Base-by-base conservation (phyloP, 2,329 filamentous ascomycete genomes). In the Fusarium multiceps region DNA sequence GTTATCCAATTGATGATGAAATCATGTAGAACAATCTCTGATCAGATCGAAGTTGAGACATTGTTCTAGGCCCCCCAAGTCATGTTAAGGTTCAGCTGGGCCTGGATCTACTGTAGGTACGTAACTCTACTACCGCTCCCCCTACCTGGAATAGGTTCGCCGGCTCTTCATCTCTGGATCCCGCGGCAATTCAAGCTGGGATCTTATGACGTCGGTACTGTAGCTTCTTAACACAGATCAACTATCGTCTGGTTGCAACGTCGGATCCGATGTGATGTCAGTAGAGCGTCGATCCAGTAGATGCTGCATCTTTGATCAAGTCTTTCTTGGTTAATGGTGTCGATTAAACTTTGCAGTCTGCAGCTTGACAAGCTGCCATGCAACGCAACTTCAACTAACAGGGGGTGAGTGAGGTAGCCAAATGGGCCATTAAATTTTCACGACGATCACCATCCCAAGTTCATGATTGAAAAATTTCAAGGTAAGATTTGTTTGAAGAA, bases 161-260 rank as follows among this genome's bases (percentile, higher is more conserved):
- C 49, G 48, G 66, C 55, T 66, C 18, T 55, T 45, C 41, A 58
- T 37, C 34, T 18, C 27, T 28, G 27, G 27, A 12, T 28, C 10
- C 41, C 43, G 32, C 53, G 66, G 67, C 54, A 57, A 40, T 68
- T 64, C 42, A 51, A 45, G 23, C 18, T 16, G 21, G 18, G 49
- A 49, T 37, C 21, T 53, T 49, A 70, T 70, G 67, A 70, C 67
- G 67, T 68, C 54, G 57, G 34, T 25, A 32, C 54, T 54, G 34
- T 30, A 32, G 14, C 25, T 41, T 21, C 40, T 42, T 45, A 60
- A 32, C 28, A 45, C 13, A 20, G 34, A 69, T 42, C 40, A 63
- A 14, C 41, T 69, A 37, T 37, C 53, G 23, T 11, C 7, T 59
- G 49, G 41, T 54, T 49, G 47, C 43, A 40, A 54, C 28, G 7